These are phyloP conservation scores for Malania oleifera DNA, from an alignment of 164 flowering plant species.

Conservation along the genomic window DNA sequence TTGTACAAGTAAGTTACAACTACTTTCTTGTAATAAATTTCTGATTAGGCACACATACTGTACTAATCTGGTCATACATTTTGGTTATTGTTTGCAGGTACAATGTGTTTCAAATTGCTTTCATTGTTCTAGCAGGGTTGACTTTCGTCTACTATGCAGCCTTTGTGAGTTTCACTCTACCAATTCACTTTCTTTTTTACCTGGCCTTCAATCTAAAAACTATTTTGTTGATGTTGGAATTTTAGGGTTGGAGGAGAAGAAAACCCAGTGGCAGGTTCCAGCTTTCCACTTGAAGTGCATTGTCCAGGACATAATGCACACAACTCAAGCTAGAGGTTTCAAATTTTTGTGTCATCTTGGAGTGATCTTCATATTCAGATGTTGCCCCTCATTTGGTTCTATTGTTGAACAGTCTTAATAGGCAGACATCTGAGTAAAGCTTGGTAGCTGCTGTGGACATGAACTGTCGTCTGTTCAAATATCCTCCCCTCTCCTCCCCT, in stretches of 20 bases:
- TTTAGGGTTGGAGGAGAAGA: slow-evolving; percentile 90
- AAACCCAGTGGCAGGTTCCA: slow-evolving; percentile 87
- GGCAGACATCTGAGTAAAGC: slow-evolving; percentile 13
- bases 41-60: background rate
- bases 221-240: background rate
- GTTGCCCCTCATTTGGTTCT: slow-evolving; percentile 17
- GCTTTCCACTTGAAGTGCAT: slow-evolving; percentile 44
- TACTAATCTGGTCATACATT: slow-evolving; percentile 7
- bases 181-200: background rate
- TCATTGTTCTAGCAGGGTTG: slow-evolving; percentile 68
- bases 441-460: slow-evolving; percentile 17
- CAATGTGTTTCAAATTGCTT: slow-evolving; percentile 92
- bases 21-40: background rate
- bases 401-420: slow-evolving; percentile 4
- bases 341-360: slow-evolving; percentile 9
- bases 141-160: slow-evolving; percentile 78
- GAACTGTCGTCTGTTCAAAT: no score
- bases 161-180: slow-evolving; percentile 58
- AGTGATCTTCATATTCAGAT: slow-evolving; percentile 15
- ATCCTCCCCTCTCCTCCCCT: no score
- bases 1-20: slow-evolving; percentile 72
- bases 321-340: background rate
- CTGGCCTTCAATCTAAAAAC: background rate
- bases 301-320: slow-evolving; percentile 6
- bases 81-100: slow-evolving; percentile 53